Evolutionary conservation across 768 basidiomycete species (phyloP).

Genomic region (Clathrus columnatus): DNA sequence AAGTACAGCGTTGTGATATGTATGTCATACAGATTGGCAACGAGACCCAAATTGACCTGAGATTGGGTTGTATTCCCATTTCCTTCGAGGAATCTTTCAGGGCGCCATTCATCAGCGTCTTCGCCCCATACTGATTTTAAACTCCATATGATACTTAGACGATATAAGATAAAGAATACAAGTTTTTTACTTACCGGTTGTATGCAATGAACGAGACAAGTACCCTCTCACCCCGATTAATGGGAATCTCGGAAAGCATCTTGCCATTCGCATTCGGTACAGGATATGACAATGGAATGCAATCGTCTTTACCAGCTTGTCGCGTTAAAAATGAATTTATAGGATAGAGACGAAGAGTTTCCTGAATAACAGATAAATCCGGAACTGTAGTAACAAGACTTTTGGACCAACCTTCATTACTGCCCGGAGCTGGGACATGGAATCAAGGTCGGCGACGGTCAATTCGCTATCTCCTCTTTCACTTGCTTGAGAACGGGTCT

Average conservation of each 20-base stretch:
- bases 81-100: constrained; percentile 31
- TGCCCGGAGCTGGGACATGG: constrained; percentile 24
- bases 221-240: constrained; percentile 20
- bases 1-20: not conserved
- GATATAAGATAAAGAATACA: constrained; percentile 29
- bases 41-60: not conserved
- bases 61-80: not conserved
- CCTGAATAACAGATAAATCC: constrained; percentile 10
- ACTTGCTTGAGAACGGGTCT: constrained; percentile 15
- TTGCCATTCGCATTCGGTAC: constrained; percentile 9
- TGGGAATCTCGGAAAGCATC: constrained; percentile 16
- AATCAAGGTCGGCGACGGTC: constrained; percentile 24
- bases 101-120: no score
- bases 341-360: constrained; percentile 25
- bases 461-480: constrained; percentile 20
- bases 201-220: constrained; percentile 17
- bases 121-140: no score
- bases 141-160: no score
- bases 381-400: not conserved
- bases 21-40: not conserved
- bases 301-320: constrained; percentile 7
- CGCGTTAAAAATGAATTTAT: constrained; percentile 21
- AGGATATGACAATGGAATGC: constrained; percentile 3
- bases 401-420: constrained; percentile 21
- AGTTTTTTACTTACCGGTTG: constrained; percentile 24